Conservation (phyloP, 176 grass and related monocot species). For the Paspalum notatum region DNA sequence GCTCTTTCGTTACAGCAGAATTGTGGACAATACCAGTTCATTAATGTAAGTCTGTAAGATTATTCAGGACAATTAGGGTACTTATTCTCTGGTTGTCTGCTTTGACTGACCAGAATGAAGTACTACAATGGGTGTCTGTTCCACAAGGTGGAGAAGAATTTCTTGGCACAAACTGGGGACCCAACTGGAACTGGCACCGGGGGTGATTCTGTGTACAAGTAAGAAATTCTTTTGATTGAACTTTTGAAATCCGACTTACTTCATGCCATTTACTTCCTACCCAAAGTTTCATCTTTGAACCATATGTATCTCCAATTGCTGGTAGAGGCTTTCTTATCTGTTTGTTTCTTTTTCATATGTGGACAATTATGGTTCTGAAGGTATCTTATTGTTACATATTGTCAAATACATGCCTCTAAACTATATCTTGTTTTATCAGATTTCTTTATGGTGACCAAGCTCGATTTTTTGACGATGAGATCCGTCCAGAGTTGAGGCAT, state of each 20-base stretch:
- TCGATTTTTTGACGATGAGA: conserved; percentile 87
- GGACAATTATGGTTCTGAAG: neutral
- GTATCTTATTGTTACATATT: neutral
- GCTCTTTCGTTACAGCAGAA: neutral
- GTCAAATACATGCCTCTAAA: conserved; percentile 31
- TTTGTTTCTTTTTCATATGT: neutral
- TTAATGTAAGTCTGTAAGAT: neutral
- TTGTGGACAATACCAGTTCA: neutral
- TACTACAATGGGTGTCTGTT: conserved; percentile 96
- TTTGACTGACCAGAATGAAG: conserved; percentile 68
- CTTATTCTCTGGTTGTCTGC: conserved; percentile 25
- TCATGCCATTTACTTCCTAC: neutral
- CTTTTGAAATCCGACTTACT: neutral
- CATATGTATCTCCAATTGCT: neutral
- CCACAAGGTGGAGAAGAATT: conserved; percentile 97
- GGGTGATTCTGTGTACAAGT: conserved; percentile 94
- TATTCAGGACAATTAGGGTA: neutral
- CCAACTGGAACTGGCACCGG: conserved; percentile 78
- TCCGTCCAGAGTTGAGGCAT: conserved; percentile 81
- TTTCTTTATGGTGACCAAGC: conserved; percentile 94
- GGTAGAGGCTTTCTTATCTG: neutral
- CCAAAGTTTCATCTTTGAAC: neutral
- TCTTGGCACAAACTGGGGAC: conserved; percentile 93
- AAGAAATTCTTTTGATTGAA: conserved; percentile 30
- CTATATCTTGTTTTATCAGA: conserved; percentile 51